These are phyloP conservation scores for Yamadazyma tumulicola DNA, from an alignment of 805 yeast genomes.

Conservation along the genomic window DNA sequence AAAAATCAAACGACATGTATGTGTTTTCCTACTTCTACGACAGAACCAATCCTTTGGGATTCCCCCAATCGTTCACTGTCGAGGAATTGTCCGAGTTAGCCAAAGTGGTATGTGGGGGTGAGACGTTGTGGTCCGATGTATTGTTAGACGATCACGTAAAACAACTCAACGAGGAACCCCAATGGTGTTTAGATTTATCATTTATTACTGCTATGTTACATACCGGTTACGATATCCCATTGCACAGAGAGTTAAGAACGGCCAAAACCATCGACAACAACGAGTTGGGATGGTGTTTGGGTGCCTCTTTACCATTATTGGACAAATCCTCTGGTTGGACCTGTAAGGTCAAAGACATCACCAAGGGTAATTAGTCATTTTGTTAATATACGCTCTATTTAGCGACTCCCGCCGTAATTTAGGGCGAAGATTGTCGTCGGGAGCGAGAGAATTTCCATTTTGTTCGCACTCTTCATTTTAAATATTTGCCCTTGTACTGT, in stretches of 20 bases:
- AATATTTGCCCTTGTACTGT: no score
- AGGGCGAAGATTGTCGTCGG: no score
- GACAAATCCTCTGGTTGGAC: slow-evolving; percentile 68
- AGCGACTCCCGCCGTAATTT: no score
- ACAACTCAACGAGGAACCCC: slow-evolving; percentile 73
- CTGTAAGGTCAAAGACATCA: slow-evolving; percentile 44
- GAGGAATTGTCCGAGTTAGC: slow-evolving; percentile 82
- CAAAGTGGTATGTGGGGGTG: slow-evolving; percentile 81
- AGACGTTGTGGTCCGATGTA: slow-evolving; percentile 68
- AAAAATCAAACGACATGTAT: slow-evolving; percentile 69
- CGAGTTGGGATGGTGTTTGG: slow-evolving; percentile 98
- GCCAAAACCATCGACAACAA: slow-evolving; percentile 85
- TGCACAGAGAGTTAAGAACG: slow-evolving; percentile 83
- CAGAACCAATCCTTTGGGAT: slow-evolving; percentile 88
- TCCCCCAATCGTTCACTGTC: slow-evolving; percentile 87
- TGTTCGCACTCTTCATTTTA: slow-evolving; percentile 1
- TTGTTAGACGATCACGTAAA: slow-evolving; percentile 63
- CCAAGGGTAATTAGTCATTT: background rate
- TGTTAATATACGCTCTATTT: background rate
- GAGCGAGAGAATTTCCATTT: no score
- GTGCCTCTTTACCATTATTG: slow-evolving; percentile 90
- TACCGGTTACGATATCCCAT: slow-evolving; percentile 95
- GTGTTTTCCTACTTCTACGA: slow-evolving; percentile 95
- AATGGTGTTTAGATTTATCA: slow-evolving; percentile 90
- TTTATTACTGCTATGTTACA: slow-evolving; percentile 88